These are phyloP conservation scores for Cardiospermum halicacabum DNA, from an alignment of 345 rosid species.

Conservation along the genomic window DNA sequence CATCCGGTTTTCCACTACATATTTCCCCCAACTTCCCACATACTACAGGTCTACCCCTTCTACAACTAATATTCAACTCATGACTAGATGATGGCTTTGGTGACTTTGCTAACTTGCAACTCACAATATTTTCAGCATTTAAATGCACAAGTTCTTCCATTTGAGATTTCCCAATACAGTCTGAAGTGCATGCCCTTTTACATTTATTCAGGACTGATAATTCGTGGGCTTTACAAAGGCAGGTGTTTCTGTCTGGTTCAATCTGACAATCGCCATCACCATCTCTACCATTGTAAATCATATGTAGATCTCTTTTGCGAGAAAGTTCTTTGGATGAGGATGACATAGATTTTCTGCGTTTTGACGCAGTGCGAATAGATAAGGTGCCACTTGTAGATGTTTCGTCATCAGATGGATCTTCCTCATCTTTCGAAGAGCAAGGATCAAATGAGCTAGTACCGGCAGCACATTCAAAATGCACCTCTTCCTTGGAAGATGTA, in stretches of 20 bases:
- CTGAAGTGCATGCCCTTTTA: slow-evolving; percentile 11
- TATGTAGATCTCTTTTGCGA: slow-evolving; percentile 27
- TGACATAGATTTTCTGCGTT: slow-evolving; percentile 9
- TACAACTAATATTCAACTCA: slow-evolving; percentile 14
- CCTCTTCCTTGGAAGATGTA: slow-evolving; percentile 1
- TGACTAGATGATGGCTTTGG: slow-evolving; percentile 17
- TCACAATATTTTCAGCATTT: slow-evolving; percentile 12
- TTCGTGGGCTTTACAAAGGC: slow-evolving; percentile 8
- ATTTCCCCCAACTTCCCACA: slow-evolving; percentile 45
- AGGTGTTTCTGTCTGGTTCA: slow-evolving; percentile 1
- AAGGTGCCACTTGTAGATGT: slow-evolving; percentile 9
- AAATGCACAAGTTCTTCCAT: slow-evolving; percentile 11
- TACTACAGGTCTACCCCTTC: slow-evolving; percentile 36
- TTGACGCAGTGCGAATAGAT: slow-evolving; percentile 12
- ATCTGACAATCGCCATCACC: slow-evolving; percentile 5
- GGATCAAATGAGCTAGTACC: slow-evolving; percentile 6
- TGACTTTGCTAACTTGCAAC: slow-evolving; percentile 4
- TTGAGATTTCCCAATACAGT: slow-evolving; percentile 8
- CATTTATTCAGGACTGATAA: slow-evolving; percentile 25
- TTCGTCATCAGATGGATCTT: slow-evolving; percentile 16
- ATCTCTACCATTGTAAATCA: slow-evolving; percentile 17
- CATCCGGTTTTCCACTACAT: slow-evolving; percentile 20
- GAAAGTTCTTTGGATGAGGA: slow-evolving; percentile 20
- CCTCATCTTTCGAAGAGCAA: slow-evolving; percentile 21
- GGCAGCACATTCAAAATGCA: slow-evolving; percentile 3